These are phyloP conservation scores for Petunia hybrid DNA, from an alignment of 305 asterid species.

Conservation along the genomic window DNA sequence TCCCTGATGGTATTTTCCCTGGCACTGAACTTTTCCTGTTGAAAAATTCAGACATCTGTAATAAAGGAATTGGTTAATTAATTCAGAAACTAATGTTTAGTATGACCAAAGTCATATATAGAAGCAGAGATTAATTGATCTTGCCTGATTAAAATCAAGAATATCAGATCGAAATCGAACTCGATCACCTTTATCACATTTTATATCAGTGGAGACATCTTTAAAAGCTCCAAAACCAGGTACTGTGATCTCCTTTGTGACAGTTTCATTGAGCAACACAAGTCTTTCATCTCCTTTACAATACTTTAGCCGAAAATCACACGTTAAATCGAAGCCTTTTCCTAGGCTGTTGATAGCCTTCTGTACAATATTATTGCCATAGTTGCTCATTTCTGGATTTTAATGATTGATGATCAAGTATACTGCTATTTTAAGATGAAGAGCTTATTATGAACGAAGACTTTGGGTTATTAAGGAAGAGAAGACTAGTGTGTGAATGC, in stretches of 20 bases:
- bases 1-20: slow-evolving; percentile 84
- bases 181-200: slow-evolving; percentile 92
- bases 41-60: slow-evolving; percentile 83
- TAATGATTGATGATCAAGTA: not conserved
- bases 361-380: slow-evolving; percentile 51
- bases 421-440: not conserved
- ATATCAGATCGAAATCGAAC: slow-evolving; percentile 81
- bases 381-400: slow-evolving; percentile 16
- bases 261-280: slow-evolving; percentile 61
- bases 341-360: slow-evolving; percentile 76
- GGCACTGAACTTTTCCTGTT: slow-evolving; percentile 73
- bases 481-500: not conserved
- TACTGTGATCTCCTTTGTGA: slow-evolving; percentile 51
- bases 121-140: not conserved
- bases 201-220: slow-evolving; percentile 66
- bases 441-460: not conserved
- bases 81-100: too few species aligned
- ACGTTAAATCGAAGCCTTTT: slow-evolving; percentile 78
- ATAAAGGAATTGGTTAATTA: too few species aligned
- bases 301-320: slow-evolving; percentile 80
- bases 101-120: too few species aligned
- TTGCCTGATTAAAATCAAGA: slow-evolving; percentile 75
- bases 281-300: slow-evolving; percentile 77
- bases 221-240: slow-evolving; percentile 72
- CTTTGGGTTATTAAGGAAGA: not conserved